Base-by-base conservation (phyloP, 164 flowering plant genomes). In the Platanus orientalis region DNA sequence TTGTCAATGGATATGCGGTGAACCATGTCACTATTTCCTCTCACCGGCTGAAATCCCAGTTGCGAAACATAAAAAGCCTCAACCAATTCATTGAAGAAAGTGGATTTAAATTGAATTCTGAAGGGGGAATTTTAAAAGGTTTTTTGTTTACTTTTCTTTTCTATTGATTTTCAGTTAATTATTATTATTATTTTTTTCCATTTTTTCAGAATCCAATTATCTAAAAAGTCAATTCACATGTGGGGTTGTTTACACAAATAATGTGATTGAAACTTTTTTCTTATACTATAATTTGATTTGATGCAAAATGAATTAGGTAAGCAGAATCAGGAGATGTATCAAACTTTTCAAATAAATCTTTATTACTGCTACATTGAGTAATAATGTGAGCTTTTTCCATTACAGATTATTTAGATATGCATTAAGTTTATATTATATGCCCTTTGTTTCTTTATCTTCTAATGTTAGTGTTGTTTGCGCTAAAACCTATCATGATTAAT, bases 91-190 rank as follows among this genome's bases (percentile, higher is more conserved):
- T 95, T 65, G 89, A 88, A 79, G 81, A 79, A 40, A 89, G 78
- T 70, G 96, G 96, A 3, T 91, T 81, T 77, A 83, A 72, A 73
- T 75, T 95, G 80, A 95, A 89, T 78, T 86, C 96, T 54, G 97
- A 95, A 81, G 99, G 99, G 17, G 92, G 99, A 6, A 69, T 80
- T 69, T 77, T 95, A 6, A 95, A 95, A 80, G 97, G 99, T 95
- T 56, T 39, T 81, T 62, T 60, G 26, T 65, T 10, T 48, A 44
- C 60, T 62, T 19, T 54, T 13, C 4, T 12, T 53, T 0, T 49
- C 25, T 26, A 27, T 64, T 42, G 19, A 44, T 4, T 14, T 44
- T 12, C 20, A 44, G 12, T 44, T 4, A 44, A 19, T 44, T 17
- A 12, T 44, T 36, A 7, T 13, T 13, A 1, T 7, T 36, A 10